These are phyloP conservation scores for Microcera coccophila DNA, from an alignment of 2,329 filamentous ascomycete species.

Conservation along the genomic window DNA sequence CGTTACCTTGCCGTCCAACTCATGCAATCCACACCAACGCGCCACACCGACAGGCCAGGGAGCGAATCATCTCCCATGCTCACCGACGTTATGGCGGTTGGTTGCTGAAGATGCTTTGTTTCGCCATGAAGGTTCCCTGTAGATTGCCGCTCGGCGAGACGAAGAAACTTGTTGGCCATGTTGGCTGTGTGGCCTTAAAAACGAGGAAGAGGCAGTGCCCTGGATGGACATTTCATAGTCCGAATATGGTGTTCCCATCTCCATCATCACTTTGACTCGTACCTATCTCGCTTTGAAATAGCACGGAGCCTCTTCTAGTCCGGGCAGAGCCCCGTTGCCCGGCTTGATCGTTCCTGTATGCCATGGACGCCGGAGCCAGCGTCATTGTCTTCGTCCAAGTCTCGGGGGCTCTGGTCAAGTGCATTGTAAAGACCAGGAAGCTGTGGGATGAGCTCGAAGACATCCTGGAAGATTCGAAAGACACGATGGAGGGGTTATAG, in stretches of 20 bases:
- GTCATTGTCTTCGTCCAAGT: slow-evolving; percentile 25
- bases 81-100: background rate
- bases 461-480: slow-evolving; percentile 18
- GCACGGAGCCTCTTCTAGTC: too few relatives aligned
- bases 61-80: background rate
- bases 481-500: slow-evolving; percentile 19
- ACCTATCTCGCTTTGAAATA: too few relatives aligned
- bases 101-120: background rate
- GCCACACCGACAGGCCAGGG: background rate
- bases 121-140: background rate
- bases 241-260: too few relatives aligned
- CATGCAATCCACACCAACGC: background rate
- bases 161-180: too few relatives aligned
- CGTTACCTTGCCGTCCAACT: background rate
- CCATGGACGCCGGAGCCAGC: slow-evolving; percentile 20
- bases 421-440: slow-evolving; percentile 16
- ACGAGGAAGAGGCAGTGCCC: slow-evolving; percentile 1
- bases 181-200: too few relatives aligned
- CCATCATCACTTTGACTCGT: too few relatives aligned
- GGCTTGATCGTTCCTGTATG: too few relatives aligned
- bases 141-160: background rate
- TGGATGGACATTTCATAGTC: too few relatives aligned
- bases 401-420: slow-evolving; percentile 17
- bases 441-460: slow-evolving; percentile 25
- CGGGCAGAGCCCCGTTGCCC: too few relatives aligned